phyloP scores from a whole-genome alignment of 2,329 filamentous ascomycete species.

The Penicillium sp. region DNA sequence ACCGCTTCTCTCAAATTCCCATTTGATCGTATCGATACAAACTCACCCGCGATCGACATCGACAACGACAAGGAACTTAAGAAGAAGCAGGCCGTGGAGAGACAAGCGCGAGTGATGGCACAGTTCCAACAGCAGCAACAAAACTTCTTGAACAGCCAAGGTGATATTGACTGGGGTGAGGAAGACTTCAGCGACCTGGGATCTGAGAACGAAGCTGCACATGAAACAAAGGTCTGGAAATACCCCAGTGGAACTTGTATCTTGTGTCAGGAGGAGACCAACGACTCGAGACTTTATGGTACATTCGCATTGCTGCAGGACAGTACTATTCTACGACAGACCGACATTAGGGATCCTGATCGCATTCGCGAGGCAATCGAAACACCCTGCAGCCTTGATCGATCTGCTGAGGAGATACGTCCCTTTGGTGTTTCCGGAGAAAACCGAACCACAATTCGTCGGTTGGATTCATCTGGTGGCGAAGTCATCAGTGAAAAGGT shows the following conservation, averaged over 20 bases:
- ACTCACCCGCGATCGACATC: conserved; percentile 71
- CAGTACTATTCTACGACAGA: conserved; percentile 83
- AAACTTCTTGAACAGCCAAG: conserved; percentile 87
- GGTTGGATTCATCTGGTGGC: conserved; percentile 71
- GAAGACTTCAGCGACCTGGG: conserved; percentile 70
- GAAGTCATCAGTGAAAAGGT: conserved; percentile 74
- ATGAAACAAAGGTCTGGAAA: conserved; percentile 77
- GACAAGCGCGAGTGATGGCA: conserved; percentile 93
- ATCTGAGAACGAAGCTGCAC: conserved; percentile 50
- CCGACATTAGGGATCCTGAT: conserved; percentile 76
- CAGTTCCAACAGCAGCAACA: conserved; percentile 98
- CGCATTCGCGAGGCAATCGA: conserved; percentile 80
- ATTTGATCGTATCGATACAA: conserved; percentile 76
- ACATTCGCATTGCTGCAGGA: conserved; percentile 89
- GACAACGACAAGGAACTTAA: conserved; percentile 68
- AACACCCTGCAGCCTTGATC: conserved; percentile 79
- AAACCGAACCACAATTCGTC: conserved; percentile 76
- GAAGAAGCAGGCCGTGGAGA: conserved; percentile 85
- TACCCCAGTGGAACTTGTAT: conserved; percentile 94
- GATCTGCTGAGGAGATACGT: conserved; percentile 76
- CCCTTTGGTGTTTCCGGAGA: conserved; percentile 90
- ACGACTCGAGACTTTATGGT: conserved; percentile 84
- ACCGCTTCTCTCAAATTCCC: conserved; percentile 62
- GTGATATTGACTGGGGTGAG: conserved; percentile 84
- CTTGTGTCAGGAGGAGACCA: conserved; percentile 92